phyloP scores from a whole-genome alignment of 352 stramenopile species.

The Globisporangium iwayamae region DNA sequence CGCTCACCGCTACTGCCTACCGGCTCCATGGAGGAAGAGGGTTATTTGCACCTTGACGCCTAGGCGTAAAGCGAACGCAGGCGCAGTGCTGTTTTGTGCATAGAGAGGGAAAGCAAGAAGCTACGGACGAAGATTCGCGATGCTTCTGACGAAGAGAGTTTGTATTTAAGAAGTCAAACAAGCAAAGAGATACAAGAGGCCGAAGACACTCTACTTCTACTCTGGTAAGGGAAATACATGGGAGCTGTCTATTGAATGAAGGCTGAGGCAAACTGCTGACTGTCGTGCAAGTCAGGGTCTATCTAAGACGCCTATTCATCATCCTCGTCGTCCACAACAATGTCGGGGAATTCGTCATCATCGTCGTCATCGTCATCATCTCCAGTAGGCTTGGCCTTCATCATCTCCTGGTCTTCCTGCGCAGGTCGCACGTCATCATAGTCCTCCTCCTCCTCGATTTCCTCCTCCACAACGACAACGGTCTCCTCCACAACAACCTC shows the following conservation, averaged over 20 bases:
- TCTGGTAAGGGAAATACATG: neutral
- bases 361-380: slow-evolving; percentile 30
- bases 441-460: slow-evolving; percentile 38
- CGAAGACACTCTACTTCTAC: neutral
- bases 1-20: slow-evolving; percentile 50
- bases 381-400: neutral
- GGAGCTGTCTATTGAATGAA: slow-evolving; percentile 2
- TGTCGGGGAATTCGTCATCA: slow-evolving; percentile 82
- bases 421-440: slow-evolving; percentile 15
- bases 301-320: slow-evolving; percentile 28
- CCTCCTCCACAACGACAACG: slow-evolving; percentile 51
- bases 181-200: slow-evolving; percentile 6
- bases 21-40: slow-evolving; percentile 41
- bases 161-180: slow-evolving; percentile 7
- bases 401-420: neutral
- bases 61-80: neutral
- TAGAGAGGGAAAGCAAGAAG: neutral
- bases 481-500: slow-evolving; percentile 19
- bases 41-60: slow-evolving; percentile 49
- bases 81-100: neutral
- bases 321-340: slow-evolving; percentile 70
- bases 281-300: neutral
- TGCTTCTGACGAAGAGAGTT: neutral
- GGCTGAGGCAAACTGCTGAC: neutral
- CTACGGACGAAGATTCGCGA: neutral